phyloP scores from a whole-genome alignment of 176 grass and related monocot genomes.

The Hordeum vulgare region MorexV3_pseudomolecules_assembly NC_058518.1:439075141-439075640 shows the following conservation, averaged over 20 bases:
- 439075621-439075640: not conserved
- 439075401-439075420: conserved; percentile 17
- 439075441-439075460: conserved; percentile 6
- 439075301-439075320: not conserved
- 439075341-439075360: not conserved
- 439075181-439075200: not conserved
- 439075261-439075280: not conserved
- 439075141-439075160: not conserved
- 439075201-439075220: not conserved
- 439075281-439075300: not conserved
- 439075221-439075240: not conserved
- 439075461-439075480: not conserved
- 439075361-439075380: not conserved
- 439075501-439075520: not conserved
- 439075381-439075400: conserved; percentile 23
- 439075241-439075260: not conserved
- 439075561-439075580: not conserved
- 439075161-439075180: not conserved
- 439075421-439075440: not conserved
- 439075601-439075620: not conserved
- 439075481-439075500: not conserved
- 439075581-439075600: not conserved
- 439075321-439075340: conserved; percentile 8
- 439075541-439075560: not conserved
- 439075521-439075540: conserved; percentile 26